A percentile compares a stretch with the other conserved stretches of the same genome.
Evolutionary conservation across 164 flowering plant genomes (phyloP).

Genomic region (Liquidambar formosana): DNA sequence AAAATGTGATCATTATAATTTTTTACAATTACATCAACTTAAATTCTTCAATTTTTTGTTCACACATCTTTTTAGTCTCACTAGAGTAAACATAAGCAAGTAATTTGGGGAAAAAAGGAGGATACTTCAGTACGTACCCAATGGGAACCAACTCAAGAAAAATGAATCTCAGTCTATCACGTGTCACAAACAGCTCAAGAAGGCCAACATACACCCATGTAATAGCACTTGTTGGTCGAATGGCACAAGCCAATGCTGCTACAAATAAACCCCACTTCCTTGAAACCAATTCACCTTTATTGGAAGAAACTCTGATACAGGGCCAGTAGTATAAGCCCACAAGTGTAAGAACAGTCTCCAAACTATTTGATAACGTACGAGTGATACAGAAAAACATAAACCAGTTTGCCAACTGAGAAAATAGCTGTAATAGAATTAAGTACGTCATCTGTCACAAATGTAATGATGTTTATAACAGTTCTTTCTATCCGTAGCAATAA

Average conservation of each 20-base stretch:
- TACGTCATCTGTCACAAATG: slow-evolving; percentile 5
- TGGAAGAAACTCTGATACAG: slow-evolving; percentile 49
- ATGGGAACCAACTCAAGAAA: slow-evolving; percentile 67
- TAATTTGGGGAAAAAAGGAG: background rate
- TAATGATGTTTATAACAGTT: background rate
- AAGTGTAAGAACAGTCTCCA: slow-evolving; percentile 85
- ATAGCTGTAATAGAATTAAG: slow-evolving; percentile 68
- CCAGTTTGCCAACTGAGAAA: slow-evolving; percentile 84
- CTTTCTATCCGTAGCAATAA: background rate
- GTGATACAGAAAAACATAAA: slow-evolving; percentile 85
- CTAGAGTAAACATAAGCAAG: background rate
- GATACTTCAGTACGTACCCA: slow-evolving; percentile 58
- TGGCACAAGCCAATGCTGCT: slow-evolving; percentile 87
- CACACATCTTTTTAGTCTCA: too few species aligned
- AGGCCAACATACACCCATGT: slow-evolving; percentile 87
- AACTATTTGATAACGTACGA: slow-evolving; percentile 85
- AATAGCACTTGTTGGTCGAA: slow-evolving; percentile 95
- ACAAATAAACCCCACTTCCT: slow-evolving; percentile 70
- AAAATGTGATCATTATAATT: too few species aligned
- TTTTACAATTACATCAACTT: too few species aligned
- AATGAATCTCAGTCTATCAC: slow-evolving; percentile 53
- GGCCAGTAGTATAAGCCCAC: slow-evolving; percentile 84
- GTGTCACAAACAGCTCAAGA: slow-evolving; percentile 56
- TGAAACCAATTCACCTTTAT: slow-evolving; percentile 31
- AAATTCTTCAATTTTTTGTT: too few species aligned